Evolutionary conservation across 2,329 filamentous ascomycete species (phyloP).

Genomic region (Sporothrix protearum): DNA sequence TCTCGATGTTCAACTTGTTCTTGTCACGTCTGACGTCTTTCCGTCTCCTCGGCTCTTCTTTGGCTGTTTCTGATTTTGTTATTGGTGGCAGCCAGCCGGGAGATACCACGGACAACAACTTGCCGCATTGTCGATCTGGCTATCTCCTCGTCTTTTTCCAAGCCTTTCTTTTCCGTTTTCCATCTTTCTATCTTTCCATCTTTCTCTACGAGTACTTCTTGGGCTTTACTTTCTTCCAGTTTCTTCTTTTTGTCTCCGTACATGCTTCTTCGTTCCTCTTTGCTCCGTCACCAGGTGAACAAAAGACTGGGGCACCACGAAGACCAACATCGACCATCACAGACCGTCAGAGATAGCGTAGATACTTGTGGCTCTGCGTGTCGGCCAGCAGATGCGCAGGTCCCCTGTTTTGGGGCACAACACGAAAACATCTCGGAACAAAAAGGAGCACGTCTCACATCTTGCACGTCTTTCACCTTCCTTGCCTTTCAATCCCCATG

Average conservation of each 20-base stretch:
- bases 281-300: not conserved
- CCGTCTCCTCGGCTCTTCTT: not conserved
- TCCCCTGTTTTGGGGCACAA: not conserved
- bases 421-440: conserved; percentile 24
- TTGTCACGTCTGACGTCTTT: not conserved
- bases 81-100: not conserved
- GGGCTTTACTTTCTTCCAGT: not conserved
- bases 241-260: not conserved
- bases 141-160: not conserved
- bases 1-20: not conserved
- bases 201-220: not conserved
- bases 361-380: conserved; percentile 5
- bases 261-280: not conserved
- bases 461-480: not conserved
- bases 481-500: not conserved
- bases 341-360: not conserved
- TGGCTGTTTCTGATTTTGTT: not conserved
- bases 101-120: not conserved
- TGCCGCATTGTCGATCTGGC: not conserved
- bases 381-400: not conserved
- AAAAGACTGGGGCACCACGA: not conserved
- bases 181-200: not conserved
- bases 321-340: not conserved
- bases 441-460: not conserved
- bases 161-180: not conserved